Conservation (phyloP, 306 rosid species). For the Malus orientalis region DNA sequence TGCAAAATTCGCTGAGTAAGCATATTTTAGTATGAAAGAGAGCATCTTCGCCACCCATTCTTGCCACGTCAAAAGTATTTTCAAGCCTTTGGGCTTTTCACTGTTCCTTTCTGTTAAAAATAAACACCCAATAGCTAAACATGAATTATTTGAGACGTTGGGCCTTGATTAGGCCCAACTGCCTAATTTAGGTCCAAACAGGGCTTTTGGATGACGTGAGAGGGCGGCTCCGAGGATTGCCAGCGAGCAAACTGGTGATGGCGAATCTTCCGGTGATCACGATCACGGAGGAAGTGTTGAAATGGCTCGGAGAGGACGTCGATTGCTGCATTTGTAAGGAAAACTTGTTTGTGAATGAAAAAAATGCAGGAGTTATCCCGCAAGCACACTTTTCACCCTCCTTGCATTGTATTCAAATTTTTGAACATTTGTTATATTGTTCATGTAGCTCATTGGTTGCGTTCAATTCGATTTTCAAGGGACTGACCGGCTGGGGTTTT, state of each 20-base stretch:
- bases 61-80: no score
- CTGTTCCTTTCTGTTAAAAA: no score
- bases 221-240: conserved; percentile 49
- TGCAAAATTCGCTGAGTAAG: no score
- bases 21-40: no score
- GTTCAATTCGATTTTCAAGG: background rate
- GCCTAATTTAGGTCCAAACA: no score
- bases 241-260: conserved; percentile 89
- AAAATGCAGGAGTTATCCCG: conserved; percentile 91
- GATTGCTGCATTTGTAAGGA: conserved; percentile 92
- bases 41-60: no score
- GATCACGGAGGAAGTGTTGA: conserved; percentile 60
- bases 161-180: no score
- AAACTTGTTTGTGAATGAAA: conserved; percentile 53
- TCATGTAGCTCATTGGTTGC: background rate
- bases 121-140: no score
- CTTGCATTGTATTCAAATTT: conserved; percentile 34
- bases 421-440: background rate
- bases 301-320: conserved; percentile 57
- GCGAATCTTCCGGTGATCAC: conserved; percentile 75
- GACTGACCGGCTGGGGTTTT: background rate
- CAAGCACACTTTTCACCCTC: conserved; percentile 95
- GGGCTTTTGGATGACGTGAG: conserved; percentile 42
- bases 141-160: no score
- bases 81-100: no score